Evolutionary conservation across 495 filamentous ascomycete genomes (phyloP).

Genomic region (Tuber indicum): DNA sequence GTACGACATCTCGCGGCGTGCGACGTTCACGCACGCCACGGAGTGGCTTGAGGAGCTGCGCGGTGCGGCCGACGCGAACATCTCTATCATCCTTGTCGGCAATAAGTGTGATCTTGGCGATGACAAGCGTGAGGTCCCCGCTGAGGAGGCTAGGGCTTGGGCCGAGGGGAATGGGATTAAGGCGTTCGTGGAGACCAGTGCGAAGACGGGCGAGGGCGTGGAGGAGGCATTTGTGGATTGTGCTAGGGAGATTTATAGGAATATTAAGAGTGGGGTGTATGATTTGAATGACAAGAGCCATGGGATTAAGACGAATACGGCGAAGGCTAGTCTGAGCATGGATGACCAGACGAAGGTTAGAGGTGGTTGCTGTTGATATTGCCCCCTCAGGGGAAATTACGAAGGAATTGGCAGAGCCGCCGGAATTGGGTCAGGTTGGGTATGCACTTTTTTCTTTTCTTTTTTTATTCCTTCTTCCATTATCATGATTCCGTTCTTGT

Average conservation of each 20-base stretch:
- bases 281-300: conserved; percentile 88
- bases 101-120: conserved; percentile 82
- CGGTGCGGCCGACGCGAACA: conserved; percentile 86
- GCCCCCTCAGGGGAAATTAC: conserved; percentile 7
- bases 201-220: conserved; percentile 87
- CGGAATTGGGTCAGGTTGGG: background rate
- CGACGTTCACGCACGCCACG: conserved; percentile 77
- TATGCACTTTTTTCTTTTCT: background rate
- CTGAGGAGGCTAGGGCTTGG: conserved; percentile 79
- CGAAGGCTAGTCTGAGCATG: conserved; percentile 37
- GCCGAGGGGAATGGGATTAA: conserved; percentile 72
- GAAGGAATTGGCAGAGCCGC: conserved; percentile 15
- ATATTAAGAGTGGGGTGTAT: conserved; percentile 88
- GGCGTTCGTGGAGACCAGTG: conserved; percentile 89
- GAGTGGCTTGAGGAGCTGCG: conserved; percentile 90
- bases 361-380: conserved; percentile 35
- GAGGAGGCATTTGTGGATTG: conserved; percentile 89
- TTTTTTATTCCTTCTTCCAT: background rate
- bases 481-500: background rate
- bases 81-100: conserved; percentile 87
- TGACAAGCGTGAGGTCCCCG: conserved; percentile 65
- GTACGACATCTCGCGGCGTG: conserved; percentile 80
- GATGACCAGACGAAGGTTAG: conserved; percentile 34
- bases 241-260: conserved; percentile 87
- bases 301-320: conserved; percentile 66